Percentiles rank a stretch among this genome's conserved stretches.
These are phyloP conservation scores for Tylopilus intermedius DNA, from an alignment of 768 basidiomycete species.

Conservation along the genomic window DNA sequence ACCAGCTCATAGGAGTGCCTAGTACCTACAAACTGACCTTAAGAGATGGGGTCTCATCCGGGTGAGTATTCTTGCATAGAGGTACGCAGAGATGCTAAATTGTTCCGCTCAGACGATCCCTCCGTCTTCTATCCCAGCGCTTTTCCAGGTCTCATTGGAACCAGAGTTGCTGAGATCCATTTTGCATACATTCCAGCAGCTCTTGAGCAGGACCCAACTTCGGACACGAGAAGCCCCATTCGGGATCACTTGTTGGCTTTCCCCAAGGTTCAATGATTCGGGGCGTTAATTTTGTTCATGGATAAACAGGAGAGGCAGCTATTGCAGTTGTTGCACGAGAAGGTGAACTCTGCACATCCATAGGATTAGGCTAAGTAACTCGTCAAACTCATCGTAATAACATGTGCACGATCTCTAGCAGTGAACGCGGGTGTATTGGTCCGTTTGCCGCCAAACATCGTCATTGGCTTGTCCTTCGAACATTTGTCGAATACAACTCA, in stretches of 20 bases:
- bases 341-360: constrained; percentile 6
- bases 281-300: constrained; percentile 60
- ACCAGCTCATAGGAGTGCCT: too few relatives aligned
- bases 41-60: constrained; percentile 56
- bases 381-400: neutral
- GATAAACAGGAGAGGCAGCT: constrained; percentile 48
- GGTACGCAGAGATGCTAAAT: neutral
- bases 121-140: constrained; percentile 48
- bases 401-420: neutral
- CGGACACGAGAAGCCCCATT: constrained; percentile 22
- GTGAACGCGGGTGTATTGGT: neutral
- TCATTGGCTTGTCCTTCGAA: too few relatives aligned
- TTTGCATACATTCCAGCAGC: constrained; percentile 44
- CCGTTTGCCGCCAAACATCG: too few relatives aligned
- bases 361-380: constrained; percentile 1
- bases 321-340: constrained; percentile 43
- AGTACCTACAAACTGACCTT: constrained; percentile 16
- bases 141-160: constrained; percentile 72
- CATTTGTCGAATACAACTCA: too few relatives aligned
- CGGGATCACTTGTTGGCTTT: constrained; percentile 51
- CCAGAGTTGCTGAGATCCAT: constrained; percentile 56
- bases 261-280: constrained; percentile 53
- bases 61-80: constrained; percentile 37
- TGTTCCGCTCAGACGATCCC: constrained; percentile 44
- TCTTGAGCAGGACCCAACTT: constrained; percentile 19